Evolutionary conservation across 495 filamentous ascomycete genomes (phyloP), one percentile per base, ranked within the genome.

Genomic region (Penicillium ochrochloron): DNA sequence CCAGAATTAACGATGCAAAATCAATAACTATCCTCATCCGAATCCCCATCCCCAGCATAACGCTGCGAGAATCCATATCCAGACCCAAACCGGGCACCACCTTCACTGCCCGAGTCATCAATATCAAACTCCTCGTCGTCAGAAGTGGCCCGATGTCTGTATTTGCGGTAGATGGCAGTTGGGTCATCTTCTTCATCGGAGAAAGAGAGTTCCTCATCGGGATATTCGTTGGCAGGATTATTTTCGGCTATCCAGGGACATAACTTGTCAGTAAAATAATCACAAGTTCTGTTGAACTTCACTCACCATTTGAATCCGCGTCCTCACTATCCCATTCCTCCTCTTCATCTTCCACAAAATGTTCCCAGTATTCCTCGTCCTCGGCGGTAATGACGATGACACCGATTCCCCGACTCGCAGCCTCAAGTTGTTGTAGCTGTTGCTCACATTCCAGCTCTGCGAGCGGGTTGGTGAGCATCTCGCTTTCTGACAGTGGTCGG

Each of bases 161-260:
- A 79, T 50, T 73, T 76, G 29, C 74, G 70, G 68, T 84, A 84
- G 29, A 81, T 75, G 59, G 86, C 84, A 25, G 83, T 72, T 17
- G 78, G 76, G 46, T 79, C 73, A 54, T 82, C 84, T 33, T 76
- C 77, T 60, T 89, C 86, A 57, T 89, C 86, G 27, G 84, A 82
- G 25, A 78, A 82, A 12, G 79, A 83, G 7, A 88, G 67, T 58
- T 90, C 88, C 55, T 90, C 87, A 56, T 90, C 88, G 0, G 88
- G 88, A 64, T 90, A 90, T 62, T 90, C 88, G 62, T 88, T 88
- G 58, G 82, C 86, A 53, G 88, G 86, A 68, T 84, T 86, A 64
- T 87, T 84, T 66, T 90, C 88, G 17, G 87, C 87, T 85, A 71
- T 64, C 44, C 17, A n/a, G 23, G 12, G 7, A 15, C 5, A 11